Conservation (phyloP, 2,329 filamentous ascomycete species). For the Pseudogymnoascus sp. region DNA sequence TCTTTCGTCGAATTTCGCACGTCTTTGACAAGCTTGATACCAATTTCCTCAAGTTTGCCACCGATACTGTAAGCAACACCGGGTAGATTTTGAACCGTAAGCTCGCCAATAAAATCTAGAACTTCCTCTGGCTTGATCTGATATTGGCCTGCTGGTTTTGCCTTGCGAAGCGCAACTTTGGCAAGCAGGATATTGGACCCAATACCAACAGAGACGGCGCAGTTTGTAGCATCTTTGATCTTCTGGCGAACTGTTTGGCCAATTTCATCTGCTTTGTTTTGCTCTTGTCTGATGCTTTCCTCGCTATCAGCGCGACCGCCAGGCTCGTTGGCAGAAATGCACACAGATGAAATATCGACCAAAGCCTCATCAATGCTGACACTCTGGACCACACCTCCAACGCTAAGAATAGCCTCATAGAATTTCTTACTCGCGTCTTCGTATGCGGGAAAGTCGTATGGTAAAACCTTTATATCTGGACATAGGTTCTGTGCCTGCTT, state of each 20-base stretch:
- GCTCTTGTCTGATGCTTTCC: slow-evolving; percentile 66
- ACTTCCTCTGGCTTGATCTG: slow-evolving; percentile 78
- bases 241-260: slow-evolving; percentile 57
- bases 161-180: slow-evolving; percentile 81
- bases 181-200: slow-evolving; percentile 85
- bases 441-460: slow-evolving; percentile 92
- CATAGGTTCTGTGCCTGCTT: slow-evolving; percentile 76
- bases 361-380: slow-evolving; percentile 96
- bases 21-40: slow-evolving; percentile 74
- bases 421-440: slow-evolving; percentile 85
- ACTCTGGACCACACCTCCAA: slow-evolving; percentile 82
- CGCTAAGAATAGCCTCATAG: slow-evolving; percentile 72
- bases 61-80: slow-evolving; percentile 89
- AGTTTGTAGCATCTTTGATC: slow-evolving; percentile 69
- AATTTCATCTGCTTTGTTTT: slow-evolving; percentile 67
- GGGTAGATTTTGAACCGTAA: slow-evolving; percentile 74
- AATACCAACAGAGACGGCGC: slow-evolving; percentile 86
- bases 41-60: slow-evolving; percentile 79
- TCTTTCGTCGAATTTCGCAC: slow-evolving; percentile 71
- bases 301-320: slow-evolving; percentile 58
- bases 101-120: slow-evolving; percentile 64
- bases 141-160: slow-evolving; percentile 89
- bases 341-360: slow-evolving; percentile 68
- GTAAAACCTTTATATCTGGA: slow-evolving; percentile 77
- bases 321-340: slow-evolving; percentile 56